Evolutionary conservation across 148 eudicot genomes (phyloP).

Genomic region (Chenopodium album): DNA sequence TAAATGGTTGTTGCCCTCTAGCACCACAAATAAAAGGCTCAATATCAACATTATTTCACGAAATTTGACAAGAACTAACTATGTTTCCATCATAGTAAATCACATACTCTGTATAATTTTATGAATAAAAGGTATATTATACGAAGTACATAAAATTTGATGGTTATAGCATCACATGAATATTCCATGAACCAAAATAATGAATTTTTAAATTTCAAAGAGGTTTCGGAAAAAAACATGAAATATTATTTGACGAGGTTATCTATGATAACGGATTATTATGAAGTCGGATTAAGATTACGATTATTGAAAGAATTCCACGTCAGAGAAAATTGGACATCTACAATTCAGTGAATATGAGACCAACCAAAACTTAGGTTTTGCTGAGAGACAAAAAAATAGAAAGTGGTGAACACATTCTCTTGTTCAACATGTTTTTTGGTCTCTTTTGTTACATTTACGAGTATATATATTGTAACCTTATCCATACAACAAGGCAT

Average conservation of each 20-base stretch:
- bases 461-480: not conserved
- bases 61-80: too few relatives aligned
- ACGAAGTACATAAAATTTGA: too few relatives aligned
- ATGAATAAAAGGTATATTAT: too few relatives aligned
- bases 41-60: not conserved
- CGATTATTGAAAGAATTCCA: not conserved
- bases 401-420: not conserved
- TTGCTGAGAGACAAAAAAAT: not conserved
- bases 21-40: not conserved
- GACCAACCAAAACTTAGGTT: not conserved
- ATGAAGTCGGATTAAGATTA: not conserved
- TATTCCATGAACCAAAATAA: too few relatives aligned
- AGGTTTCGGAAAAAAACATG: too few relatives aligned
- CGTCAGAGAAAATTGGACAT: not conserved
- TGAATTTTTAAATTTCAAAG: too few relatives aligned
- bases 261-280: not conserved
- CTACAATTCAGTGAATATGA: not conserved
- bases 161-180: too few relatives aligned
- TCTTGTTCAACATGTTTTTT: not conserved
- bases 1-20: not conserved
- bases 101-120: too few relatives aligned
- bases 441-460: not conserved
- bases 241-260: not conserved
- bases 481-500: conserved; percentile 21
- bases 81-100: too few relatives aligned